These are phyloP conservation scores for Litsea cubeba DNA, from an alignment of 164 flowering plant species.

Conservation along the genomic window DNA sequence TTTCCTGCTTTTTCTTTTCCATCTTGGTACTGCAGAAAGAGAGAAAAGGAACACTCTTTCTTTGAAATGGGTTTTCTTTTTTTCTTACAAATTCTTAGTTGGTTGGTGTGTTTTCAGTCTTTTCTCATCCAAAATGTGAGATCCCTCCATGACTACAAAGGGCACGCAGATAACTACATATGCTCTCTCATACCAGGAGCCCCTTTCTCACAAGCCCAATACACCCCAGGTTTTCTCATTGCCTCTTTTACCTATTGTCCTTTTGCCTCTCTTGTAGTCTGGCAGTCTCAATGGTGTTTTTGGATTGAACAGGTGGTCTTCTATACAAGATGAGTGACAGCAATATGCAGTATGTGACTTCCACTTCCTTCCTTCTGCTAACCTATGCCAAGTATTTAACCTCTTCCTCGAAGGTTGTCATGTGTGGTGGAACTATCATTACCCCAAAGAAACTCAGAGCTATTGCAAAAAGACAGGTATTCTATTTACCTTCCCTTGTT, in stretches of 20 bases:
- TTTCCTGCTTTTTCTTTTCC: neutral
- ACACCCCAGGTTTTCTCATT: conserved; percentile 59
- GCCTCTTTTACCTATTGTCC: conserved; percentile 6
- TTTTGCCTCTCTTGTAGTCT: neutral
- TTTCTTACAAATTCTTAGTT: neutral
- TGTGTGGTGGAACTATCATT: conserved; percentile 53
- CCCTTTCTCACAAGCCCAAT: conserved; percentile 50
- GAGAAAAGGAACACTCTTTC: neutral
- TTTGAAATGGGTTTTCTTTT: neutral
- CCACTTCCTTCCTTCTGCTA: conserved; percentile 64
- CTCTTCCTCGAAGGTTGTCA: conserved; percentile 42
- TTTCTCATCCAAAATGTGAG: conserved; percentile 68
- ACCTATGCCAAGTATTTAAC: conserved; percentile 81
- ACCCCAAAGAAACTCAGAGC: conserved; percentile 49
- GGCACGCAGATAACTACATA: conserved; percentile 76
- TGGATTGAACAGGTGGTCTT: conserved; percentile 52
- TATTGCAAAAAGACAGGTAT: conserved; percentile 71
- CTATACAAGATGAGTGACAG: conserved; percentile 60
- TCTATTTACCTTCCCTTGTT: neutral
- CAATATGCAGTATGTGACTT: conserved; percentile 87
- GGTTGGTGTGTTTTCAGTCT: conserved; percentile 39
- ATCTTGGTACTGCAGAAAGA: neutral
- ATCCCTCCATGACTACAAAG: conserved; percentile 77
- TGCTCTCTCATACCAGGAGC: conserved; percentile 75
- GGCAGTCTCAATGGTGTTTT: neutral